These are phyloP conservation scores for Zygosaccharomyces rouxii DNA, from an alignment of 805 yeast genomes.

Conservation along the genomic window DNA sequence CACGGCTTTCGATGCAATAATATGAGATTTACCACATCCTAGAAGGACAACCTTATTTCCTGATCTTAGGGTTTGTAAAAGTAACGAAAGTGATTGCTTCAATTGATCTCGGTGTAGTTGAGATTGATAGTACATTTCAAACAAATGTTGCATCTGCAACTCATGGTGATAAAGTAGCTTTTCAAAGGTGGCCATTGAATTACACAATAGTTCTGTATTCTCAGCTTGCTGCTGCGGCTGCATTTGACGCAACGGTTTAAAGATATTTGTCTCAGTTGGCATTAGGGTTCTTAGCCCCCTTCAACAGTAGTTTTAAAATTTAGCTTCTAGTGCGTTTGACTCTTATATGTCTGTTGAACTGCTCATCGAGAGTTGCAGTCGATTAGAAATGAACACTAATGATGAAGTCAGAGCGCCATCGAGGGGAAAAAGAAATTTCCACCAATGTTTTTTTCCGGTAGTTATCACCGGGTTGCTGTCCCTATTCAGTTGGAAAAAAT, in stretches of 20 bases:
- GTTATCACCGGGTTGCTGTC: not conserved
- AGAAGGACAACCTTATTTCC: conserved; percentile 67
- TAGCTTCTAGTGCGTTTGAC: not conserved
- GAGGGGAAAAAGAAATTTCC: not conserved
- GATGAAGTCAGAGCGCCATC: not conserved
- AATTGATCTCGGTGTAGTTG: not conserved
- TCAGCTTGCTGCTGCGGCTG: not conserved
- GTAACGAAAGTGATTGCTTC: not conserved
- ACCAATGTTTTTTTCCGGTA: not conserved
- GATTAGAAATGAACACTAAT: not conserved
- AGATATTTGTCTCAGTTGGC: not conserved
- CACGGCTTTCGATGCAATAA: conserved; percentile 70
- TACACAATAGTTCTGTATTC: not conserved
- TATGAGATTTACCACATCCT: conserved; percentile 83
- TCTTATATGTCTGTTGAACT: not conserved
- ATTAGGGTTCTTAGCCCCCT: not conserved
- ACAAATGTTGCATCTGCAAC: conserved; percentile 17
- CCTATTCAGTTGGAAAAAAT: not conserved
- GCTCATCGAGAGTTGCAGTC: not conserved
- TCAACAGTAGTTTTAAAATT: not conserved
- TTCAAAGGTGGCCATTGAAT: conserved; percentile 10
- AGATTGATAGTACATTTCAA: conserved; percentile 14
- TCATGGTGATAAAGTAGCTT: conserved; percentile 19
- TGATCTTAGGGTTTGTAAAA: not conserved
- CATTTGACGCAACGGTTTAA: not conserved